phyloP scores from a whole-genome alignment of 352 stramenopile species.

The Globisporangium middletonii region DNA sequence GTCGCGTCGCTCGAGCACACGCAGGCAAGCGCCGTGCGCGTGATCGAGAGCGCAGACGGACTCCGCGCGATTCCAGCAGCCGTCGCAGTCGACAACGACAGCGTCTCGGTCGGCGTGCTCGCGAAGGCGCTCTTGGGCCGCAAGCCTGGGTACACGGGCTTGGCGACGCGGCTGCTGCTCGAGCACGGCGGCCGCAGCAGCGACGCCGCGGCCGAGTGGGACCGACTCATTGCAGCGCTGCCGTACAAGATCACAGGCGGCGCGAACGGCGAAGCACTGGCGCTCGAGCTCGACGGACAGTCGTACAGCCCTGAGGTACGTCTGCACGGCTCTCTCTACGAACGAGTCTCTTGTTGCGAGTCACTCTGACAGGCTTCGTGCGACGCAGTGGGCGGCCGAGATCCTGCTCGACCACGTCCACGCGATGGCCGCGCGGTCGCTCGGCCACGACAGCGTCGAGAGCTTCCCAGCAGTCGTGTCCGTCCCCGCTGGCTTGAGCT shows the following conservation, averaged over 20 bases:
- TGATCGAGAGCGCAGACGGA: constrained; percentile 56
- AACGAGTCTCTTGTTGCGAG: neutral
- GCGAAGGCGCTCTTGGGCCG: constrained; percentile 40
- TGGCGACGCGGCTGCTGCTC: constrained; percentile 45
- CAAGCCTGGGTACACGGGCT: constrained; percentile 52
- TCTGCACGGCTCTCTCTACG: neutral
- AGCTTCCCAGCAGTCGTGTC: constrained; percentile 46
- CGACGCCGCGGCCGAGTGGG: neutral
- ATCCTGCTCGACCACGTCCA: constrained; percentile 58
- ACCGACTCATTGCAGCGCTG: constrained; percentile 30
- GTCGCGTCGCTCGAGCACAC: constrained; percentile 21
- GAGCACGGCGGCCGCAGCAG: constrained; percentile 1
- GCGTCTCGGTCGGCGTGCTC: constrained; percentile 40
- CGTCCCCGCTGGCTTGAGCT: constrained; percentile 29
- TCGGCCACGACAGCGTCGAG: constrained; percentile 33
- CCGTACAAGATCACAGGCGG: constrained; percentile 28
- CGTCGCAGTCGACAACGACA: constrained; percentile 56
- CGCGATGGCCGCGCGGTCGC: constrained; percentile 29
- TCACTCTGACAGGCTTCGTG: neutral
- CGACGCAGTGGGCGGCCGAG: constrained; percentile 44
- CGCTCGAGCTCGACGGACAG: constrained; percentile 45
- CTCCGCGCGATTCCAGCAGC: constrained; percentile 44
- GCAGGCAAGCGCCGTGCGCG: constrained; percentile 17
- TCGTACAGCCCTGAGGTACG: constrained; percentile 52
- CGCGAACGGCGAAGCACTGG: constrained; percentile 14